Conservation (phyloP, 768 basidiomycete genomes). For the Inosperma sp. region DNA sequence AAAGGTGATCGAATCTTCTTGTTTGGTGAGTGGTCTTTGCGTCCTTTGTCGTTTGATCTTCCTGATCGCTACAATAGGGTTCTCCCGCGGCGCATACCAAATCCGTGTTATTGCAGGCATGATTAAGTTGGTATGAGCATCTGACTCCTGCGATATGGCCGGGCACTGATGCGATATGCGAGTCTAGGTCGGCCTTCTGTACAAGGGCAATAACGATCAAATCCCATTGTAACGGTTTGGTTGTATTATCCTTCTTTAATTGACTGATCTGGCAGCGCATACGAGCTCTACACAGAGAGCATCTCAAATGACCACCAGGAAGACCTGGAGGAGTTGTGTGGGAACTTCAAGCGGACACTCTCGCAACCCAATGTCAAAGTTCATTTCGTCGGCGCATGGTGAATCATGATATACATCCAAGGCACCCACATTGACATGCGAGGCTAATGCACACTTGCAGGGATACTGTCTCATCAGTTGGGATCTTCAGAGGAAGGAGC, state of each 20-base stretch:
- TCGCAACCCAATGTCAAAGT: not conserved
- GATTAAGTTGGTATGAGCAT: constrained; percentile 16
- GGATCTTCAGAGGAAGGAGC: constrained; percentile 17
- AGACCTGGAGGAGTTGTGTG: too few relatives aligned
- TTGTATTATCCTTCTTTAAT: not conserved
- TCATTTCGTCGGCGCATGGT: constrained; percentile 7
- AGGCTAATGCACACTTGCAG: too few relatives aligned
- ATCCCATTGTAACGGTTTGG: constrained; percentile 31
- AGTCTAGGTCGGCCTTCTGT: too few relatives aligned
- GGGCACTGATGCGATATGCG: too few relatives aligned
- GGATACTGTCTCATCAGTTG: constrained; percentile 35
- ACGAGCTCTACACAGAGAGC: constrained; percentile 3
- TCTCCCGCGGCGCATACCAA: constrained; percentile 34
- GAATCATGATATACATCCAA: too few relatives aligned
- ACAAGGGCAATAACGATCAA: constrained; percentile 34
- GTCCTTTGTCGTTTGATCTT: not conserved
- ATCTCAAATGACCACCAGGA: not conserved
- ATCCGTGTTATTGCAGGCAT: constrained; percentile 26
- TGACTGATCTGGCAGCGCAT: too few relatives aligned
- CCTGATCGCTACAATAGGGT: constrained; percentile 20
- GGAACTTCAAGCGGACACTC: constrained; percentile 4
- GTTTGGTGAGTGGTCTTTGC: constrained; percentile 18
- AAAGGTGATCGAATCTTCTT: constrained; percentile 25
- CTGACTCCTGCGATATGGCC: constrained; percentile 16
- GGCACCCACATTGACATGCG: not conserved